phyloP scores from a whole-genome alignment of 78 protist genomes.

The Bigelowiella natans region DNA sequence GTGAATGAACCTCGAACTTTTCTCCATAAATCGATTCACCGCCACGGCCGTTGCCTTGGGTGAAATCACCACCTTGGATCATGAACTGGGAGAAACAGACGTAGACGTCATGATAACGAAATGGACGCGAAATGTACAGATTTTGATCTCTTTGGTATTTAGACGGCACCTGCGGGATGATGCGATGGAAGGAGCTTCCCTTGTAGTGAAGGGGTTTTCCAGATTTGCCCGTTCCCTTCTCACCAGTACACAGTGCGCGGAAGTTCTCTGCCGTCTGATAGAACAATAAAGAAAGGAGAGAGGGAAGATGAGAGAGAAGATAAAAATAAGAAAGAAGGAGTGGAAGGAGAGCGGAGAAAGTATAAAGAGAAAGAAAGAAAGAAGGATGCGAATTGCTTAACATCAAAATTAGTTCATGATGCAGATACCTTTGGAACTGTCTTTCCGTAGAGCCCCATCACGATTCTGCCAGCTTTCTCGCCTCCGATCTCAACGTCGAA shows the following conservation, averaged over 20 bases:
- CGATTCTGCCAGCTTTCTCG: neutral
- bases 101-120: too few species aligned
- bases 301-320: too few species aligned
- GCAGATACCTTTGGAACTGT: neutral
- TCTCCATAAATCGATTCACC: slow-evolving; percentile 43
- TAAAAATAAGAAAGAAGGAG: too few species aligned
- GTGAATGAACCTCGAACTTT: neutral
- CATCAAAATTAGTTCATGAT: too few species aligned
- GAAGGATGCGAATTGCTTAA: too few species aligned
- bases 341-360: too few species aligned
- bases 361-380: too few species aligned
- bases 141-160: too few species aligned
- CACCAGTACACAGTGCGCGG: slow-evolving; percentile 40
- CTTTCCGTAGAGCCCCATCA: neutral
- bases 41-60: slow-evolving; percentile 48
- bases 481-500: neutral
- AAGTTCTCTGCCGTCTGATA: slow-evolving; percentile 57
- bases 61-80: slow-evolving; percentile 47
- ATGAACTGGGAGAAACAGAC: too few species aligned
- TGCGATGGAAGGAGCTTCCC: slow-evolving; percentile 47
- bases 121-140: too few species aligned
- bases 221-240: slow-evolving; percentile 31
- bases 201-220: slow-evolving; percentile 32
- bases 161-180: too few species aligned
- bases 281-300: too few species aligned